phyloP scores from a whole-genome alignment of 345 rosid genomes.

The Lenwebbia sp. region DNA sequence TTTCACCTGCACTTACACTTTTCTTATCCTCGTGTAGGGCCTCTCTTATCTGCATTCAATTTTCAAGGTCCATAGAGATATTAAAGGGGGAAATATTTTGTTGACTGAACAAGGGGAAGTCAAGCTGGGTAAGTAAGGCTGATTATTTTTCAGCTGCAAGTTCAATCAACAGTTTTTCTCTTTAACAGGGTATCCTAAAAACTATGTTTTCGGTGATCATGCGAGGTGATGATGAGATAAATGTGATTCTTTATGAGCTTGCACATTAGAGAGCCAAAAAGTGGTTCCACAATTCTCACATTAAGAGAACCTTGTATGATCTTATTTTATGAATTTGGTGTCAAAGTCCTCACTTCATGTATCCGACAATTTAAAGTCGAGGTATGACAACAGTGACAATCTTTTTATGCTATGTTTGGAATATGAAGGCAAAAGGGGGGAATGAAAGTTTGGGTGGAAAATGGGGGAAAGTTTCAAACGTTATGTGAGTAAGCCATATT shows the following conservation, averaged over 20 bases:
- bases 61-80: slow-evolving; percentile 97
- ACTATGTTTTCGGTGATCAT: neutral
- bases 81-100: slow-evolving; percentile 96
- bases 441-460: neutral
- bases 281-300: neutral
- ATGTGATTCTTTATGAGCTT: neutral
- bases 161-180: neutral
- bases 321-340: neutral
- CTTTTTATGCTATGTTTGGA: neutral
- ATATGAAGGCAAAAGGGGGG: neutral
- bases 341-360: neutral
- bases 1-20: neutral
- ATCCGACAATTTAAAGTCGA: neutral
- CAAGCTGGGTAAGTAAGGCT: slow-evolving; percentile 77
- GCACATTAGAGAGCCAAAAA: neutral
- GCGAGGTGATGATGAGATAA: neutral
- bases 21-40: slow-evolving; percentile 38
- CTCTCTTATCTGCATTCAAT: slow-evolving; percentile 95
- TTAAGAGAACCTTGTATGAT: neutral
- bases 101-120: slow-evolving; percentile 99
- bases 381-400: neutral
- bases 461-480: neutral
- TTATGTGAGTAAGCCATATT: neutral
- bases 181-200: neutral
- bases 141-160: neutral